Percentiles rank a stretch among this genome's conserved stretches.
These are phyloP conservation scores for Ophiostoma quercus DNA, from an alignment of 2,329 filamentous ascomycete species.

Conservation along the genomic window DNA sequence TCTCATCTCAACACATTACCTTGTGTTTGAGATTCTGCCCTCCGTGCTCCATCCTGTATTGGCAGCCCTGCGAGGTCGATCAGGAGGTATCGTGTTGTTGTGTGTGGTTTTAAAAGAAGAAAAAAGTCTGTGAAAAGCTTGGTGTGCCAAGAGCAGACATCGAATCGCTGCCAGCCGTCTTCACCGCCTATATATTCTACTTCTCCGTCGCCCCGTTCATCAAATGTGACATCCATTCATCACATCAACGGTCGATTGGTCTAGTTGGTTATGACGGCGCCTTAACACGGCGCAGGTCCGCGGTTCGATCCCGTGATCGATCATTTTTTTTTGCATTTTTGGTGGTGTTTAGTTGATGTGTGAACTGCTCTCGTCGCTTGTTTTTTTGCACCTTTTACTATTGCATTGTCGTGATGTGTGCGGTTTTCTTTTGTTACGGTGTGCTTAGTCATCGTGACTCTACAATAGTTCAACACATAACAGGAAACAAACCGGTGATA, in stretches of 20 bases:
- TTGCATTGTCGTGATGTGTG: no score
- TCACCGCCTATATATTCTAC: background rate
- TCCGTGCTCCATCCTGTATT: conserved; percentile 5
- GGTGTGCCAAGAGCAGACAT: no score
- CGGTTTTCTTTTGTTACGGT: no score
- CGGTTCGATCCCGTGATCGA: conserved; percentile 13
- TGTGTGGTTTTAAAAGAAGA: background rate
- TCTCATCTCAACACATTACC: background rate
- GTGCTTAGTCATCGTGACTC: no score
- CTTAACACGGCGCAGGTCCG: conserved; percentile 12
- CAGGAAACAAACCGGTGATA: background rate
- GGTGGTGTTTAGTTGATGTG: background rate
- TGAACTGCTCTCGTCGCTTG: no score
- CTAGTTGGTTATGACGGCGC: conserved; percentile 14
- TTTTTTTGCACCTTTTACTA: background rate
- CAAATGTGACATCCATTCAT: background rate
- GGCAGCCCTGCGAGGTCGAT: conserved; percentile 7
- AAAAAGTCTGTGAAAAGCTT: background rate
- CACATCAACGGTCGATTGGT: conserved; percentile 8
- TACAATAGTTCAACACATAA: no score
- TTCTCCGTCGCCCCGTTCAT: background rate
- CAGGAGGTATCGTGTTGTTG: background rate
- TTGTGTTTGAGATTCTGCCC: conserved; percentile 5
- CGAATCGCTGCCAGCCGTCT: no score
- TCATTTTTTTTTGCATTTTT: background rate